Base-by-base conservation (phyloP, 2,329 filamentous ascomycete genomes). In the Xylariaceae sp. region DNA sequence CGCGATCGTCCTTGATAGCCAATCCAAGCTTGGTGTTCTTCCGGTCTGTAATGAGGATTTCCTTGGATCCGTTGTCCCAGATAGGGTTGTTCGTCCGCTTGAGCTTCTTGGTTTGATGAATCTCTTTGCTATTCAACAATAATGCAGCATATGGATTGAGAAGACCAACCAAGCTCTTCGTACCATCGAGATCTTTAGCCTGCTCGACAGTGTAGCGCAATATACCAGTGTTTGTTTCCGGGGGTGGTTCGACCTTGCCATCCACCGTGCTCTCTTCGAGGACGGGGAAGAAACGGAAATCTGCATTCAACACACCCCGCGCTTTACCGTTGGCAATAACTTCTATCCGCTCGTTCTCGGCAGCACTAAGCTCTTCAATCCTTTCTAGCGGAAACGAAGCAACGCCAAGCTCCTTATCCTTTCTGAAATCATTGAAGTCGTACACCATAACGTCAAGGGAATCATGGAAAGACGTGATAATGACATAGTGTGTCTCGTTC, bases 31-130 rank as follows among this genome's bases (percentile, higher is more conserved):
- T 94, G 49, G 94, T 91, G 65, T 83, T 85, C 73, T 90, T 95
- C 55, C 89, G 86, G 66, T 99, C 91, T 1, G 91, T 96, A 65
- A 99, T 92, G 53, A 99, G 82, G 59, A 99, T 83, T 65, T 99
- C 94, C 71, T 96, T 96, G 59, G 85, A 87, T 6, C 89, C 89
- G 65, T 97, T 87, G 47, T 92, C 86, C 86, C 91, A 99, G 62
- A 99, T 91, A 7, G 94, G 94, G 62, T 96, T 94, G 72, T 99
- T 99, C 52, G 90, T 97, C 53, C 92, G 86, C 79, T 97, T 99
- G 62, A 96, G 80, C 69, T 91, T 95, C 71, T 90, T 89, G 46
- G 91, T 95, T 49, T 83, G 79, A 62, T 96, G 90, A 5, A 97
- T 80, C 66, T 95, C 87, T 70, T 94, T 95, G 55, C 90, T 88